phyloP scores from a whole-genome alignment of 257 asterid species.

The Solanum chiquidenum region DNA sequence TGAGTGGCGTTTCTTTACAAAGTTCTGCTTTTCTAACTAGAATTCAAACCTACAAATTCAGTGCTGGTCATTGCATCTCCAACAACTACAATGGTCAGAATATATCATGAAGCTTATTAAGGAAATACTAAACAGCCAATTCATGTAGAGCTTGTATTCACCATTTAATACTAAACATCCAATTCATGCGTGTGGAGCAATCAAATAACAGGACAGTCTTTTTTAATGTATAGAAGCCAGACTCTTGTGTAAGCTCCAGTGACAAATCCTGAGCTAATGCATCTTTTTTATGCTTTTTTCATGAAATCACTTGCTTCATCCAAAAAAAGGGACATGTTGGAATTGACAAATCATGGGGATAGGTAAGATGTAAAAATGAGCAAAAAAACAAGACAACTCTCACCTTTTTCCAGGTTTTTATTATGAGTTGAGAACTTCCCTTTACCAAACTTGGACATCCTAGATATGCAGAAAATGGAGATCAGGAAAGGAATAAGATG shows the following conservation, averaged over 20 bases:
- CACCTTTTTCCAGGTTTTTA: constrained; percentile 48
- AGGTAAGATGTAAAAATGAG: neutral
- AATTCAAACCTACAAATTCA: neutral
- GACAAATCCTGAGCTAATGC: neutral
- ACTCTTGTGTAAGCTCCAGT: neutral
- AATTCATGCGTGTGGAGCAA: neutral
- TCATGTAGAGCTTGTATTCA: neutral
- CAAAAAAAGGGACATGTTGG: neutral
- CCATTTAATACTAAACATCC: neutral
- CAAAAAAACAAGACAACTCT: neutral
- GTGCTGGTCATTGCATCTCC: neutral
- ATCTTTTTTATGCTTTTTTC: neutral
- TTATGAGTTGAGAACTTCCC: constrained; percentile 41
- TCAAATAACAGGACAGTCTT: neutral
- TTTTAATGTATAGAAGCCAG: neutral
- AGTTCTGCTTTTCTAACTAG: neutral
- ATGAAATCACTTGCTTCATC: neutral
- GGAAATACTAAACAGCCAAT: neutral
- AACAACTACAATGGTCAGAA: neutral
- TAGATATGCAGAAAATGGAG: constrained; percentile 28
- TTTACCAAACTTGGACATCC: constrained; percentile 28
- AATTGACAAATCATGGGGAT: neutral
- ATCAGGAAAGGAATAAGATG: constrained; percentile 7
- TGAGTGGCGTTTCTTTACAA: neutral
- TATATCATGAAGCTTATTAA: neutral